phyloP scores from a whole-genome alignment of 768 basidiomycete genomes.

The Mycena polygramma region DNA sequence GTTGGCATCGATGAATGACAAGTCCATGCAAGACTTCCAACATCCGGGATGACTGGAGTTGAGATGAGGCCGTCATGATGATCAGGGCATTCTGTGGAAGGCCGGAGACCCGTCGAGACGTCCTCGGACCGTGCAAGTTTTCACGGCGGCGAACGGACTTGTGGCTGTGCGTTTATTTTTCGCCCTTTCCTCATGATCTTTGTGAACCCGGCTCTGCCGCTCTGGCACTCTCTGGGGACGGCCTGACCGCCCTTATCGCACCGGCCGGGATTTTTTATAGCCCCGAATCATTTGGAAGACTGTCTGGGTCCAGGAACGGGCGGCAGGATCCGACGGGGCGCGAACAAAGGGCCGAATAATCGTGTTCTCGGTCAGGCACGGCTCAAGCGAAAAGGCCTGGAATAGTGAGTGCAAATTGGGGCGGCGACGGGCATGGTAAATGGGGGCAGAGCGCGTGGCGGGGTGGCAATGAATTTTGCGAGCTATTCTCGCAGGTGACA shows the following conservation, averaged over 20 bases:
- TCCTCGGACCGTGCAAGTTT: too few species aligned
- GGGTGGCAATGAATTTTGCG: too few species aligned
- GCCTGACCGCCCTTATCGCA: slow-evolving; percentile 28
- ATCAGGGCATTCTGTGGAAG: neutral
- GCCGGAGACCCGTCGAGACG: neutral
- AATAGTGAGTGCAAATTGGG: neutral
- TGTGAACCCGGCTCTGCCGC: neutral
- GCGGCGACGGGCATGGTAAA: too few species aligned
- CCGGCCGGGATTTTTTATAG: neutral
- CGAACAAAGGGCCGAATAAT: slow-evolving; percentile 28
- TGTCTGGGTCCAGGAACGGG: slow-evolving; percentile 32
- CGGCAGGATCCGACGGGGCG: neutral
- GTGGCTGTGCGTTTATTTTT: neutral
- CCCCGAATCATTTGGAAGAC: slow-evolving; percentile 17
- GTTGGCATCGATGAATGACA: slow-evolving; percentile 8
- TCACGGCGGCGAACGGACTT: slow-evolving; percentile 10
- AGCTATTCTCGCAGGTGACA: too few species aligned
- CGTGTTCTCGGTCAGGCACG: slow-evolving; percentile 14
- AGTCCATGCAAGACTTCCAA: slow-evolving; percentile 2
- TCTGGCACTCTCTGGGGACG: too few species aligned
- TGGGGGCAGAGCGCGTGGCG: too few species aligned
- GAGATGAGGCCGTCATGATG: neutral
- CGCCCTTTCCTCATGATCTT: neutral
- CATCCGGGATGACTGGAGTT: neutral
- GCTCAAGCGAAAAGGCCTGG: slow-evolving; percentile 6